Base-by-base conservation (phyloP, 2,329 filamentous ascomycete species). In the Pleoardoris graminearum region DNA sequence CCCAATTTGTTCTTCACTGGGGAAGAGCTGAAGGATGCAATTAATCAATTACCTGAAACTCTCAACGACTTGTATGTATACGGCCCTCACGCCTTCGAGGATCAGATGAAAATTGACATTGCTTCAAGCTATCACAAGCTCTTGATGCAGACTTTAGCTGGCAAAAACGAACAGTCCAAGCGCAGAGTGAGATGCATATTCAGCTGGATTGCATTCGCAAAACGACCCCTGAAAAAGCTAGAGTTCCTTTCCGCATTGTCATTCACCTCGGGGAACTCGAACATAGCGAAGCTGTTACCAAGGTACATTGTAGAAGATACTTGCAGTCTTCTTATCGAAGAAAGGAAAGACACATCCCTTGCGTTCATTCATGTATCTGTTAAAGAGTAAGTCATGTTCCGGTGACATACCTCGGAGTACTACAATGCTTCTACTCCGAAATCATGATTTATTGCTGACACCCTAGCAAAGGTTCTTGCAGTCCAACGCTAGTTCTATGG, bases 291-390 rank as follows among this genome's bases (percentile, higher is more conserved):
- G n/a, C 17, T 48, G 7, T 43, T 44, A 11, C 51, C 50, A 21
- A 25, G 33, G 10, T 55, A 55, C 21, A 48, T 55, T 11, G 25
- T 58, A 7, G 55, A 53, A 21, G 55, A 55, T 16, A 36, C 53
- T 6, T 60, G 55, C 29, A 44, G 55, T 32, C 55, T 55, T n/a
- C 45, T 60, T 14, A 33, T 60, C 6, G 52, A 58, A 29, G 48
- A 58, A 29, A 48, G 50, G 17, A 47, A 48, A 10, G 53, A 58
- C 36, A 36, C 49, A n/a, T 55, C 49, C 6, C 19, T 60, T 3
- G 30, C 35, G 1, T 62, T 62, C 19, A 54, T 62, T 38, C 59
- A 62, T 35, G 48, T 52, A 27, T 50, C 59, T 22, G 59, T 59
- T 1, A 57, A 58, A 32, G 55, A 58, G 43, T 56, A 54, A n/a